phyloP scores from a whole-genome alignment of 805 yeast genomes.

The Candida alai region DNA sequence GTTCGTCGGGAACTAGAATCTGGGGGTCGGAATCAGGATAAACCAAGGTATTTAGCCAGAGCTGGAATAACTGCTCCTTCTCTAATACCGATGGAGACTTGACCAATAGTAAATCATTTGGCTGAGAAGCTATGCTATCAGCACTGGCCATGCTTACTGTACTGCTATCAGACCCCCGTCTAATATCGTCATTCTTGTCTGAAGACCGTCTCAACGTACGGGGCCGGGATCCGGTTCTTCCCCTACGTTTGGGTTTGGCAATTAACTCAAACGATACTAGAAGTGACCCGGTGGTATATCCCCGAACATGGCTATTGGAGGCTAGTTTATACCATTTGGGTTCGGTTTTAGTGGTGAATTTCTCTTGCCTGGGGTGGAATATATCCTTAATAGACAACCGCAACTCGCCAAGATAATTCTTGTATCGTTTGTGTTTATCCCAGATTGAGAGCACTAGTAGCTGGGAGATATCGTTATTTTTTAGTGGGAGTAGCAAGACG shows the following conservation, averaged over 20 bases:
- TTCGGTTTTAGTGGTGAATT: slow-evolving; percentile 18
- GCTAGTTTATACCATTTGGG: slow-evolving; percentile 45
- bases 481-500: slow-evolving; percentile 27
- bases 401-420: slow-evolving; percentile 38
- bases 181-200: too few relatives aligned
- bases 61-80: slow-evolving; percentile 12
- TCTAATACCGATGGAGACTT: too few relatives aligned
- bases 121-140: too few relatives aligned
- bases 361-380: slow-evolving; percentile 16
- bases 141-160: too few relatives aligned
- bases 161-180: too few relatives aligned
- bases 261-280: slow-evolving; percentile 39
- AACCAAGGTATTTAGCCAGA: slow-evolving; percentile 28
- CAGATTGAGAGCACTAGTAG: slow-evolving; percentile 33
- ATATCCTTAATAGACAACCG: slow-evolving; percentile 27
- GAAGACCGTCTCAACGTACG: too few relatives aligned
- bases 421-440: slow-evolving; percentile 36
- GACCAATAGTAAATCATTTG: too few relatives aligned
- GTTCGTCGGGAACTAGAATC: slow-evolving; percentile 27
- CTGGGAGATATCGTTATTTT: slow-evolving; percentile 24
- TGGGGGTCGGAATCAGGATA: slow-evolving; percentile 16
- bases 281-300: slow-evolving; percentile 48
- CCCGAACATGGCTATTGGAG: slow-evolving; percentile 34
- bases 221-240: too few relatives aligned
- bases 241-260: slow-evolving; percentile 13